Base-by-base conservation (phyloP, 2,329 filamentous ascomycete genomes). In the Chrysosporium queenslandicum region DNA sequence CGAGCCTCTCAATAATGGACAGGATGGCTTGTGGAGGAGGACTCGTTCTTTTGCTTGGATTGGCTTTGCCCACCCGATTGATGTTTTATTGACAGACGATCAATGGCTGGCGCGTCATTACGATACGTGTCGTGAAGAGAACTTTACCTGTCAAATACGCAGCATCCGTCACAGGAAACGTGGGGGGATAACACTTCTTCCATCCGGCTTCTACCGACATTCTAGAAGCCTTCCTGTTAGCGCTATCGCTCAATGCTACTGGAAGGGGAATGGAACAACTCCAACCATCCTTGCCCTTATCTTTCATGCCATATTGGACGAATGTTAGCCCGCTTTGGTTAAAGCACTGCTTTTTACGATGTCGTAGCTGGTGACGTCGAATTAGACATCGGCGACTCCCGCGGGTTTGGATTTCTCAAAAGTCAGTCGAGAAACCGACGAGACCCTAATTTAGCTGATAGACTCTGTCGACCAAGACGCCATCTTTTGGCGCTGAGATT, bases 171-270 rank as follows among this genome's bases (percentile, higher is more conserved):
- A 39, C 36, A 20, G n/a, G 36, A 18, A 39, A 43, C 25, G 40
- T 29, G 40, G 40, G 40, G 40, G n/a, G 14, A 29, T 20, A 29
- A 37, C 20, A 16, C 12, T 20, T 30, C 9, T 42, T 50, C 47
- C 27, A 42, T 43, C 37, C 30, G 39, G 25, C 47, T 50, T 50
- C 47, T 42, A 43, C 43, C 43, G 43, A 23, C 18, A n/a, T 46
- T 43, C 43, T 36, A 46, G 47, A 50, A 50, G 36, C 37, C 47
- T 42, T 50, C 47, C 47, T 16, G 12, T 41, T 49, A 39, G 46
- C 47, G 47, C 25, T 29, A 6, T 42, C 47, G 36, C 37, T 42
- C 37, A 50, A 50, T 50, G 37, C 46, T 49, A 43, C 47, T 43
- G 37, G 27, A 50, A 50, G 18, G 39, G 47, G 25, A 41, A 36